phyloP scores from a whole-genome alignment of 345 rosid species.

The Bruguiera sexangula region DNA sequence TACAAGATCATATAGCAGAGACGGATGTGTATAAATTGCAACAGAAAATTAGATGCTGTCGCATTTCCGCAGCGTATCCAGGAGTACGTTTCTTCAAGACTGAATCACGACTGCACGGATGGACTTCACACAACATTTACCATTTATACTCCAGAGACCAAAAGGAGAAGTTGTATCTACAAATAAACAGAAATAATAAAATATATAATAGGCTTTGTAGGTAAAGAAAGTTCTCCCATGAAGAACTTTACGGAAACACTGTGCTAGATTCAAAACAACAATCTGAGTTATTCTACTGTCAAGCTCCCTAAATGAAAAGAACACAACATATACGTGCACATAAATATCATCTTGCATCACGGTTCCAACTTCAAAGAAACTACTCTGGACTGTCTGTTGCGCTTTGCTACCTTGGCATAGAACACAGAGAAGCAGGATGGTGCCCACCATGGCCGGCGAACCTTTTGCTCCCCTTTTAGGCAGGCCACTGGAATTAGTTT shows the following conservation, averaged over 20 bases:
- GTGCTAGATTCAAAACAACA: constrained; percentile 25
- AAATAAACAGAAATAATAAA: constrained; percentile 21
- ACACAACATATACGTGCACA: constrained; percentile 53
- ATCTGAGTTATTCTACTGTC: constrained; percentile 20
- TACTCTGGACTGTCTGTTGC: constrained; percentile 94
- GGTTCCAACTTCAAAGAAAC: constrained; percentile 97
- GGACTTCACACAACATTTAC: constrained; percentile 1
- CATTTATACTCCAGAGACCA: constrained; percentile 6
- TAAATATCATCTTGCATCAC: constrained; percentile 40
- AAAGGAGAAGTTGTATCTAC: constrained; percentile 20
- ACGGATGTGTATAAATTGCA: neutral
- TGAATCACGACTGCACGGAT: constrained; percentile 4
- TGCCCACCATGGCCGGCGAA: constrained; percentile 98
- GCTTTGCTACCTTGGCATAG: constrained; percentile 81
- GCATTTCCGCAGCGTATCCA: neutral
- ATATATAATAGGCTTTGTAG: constrained; percentile 29
- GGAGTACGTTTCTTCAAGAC: constrained; percentile 7
- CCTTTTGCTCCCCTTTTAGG: constrained; percentile 93
- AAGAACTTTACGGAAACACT: constrained; percentile 35
- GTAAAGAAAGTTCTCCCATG: constrained; percentile 33
- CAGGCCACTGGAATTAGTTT: constrained; percentile 68
- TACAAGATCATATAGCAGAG: neutral
- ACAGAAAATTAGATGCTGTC: neutral
- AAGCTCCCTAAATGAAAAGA: constrained; percentile 36
- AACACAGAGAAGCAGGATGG: constrained; percentile 84